Conservation (phyloP, 345 rosid genomes). For the Abelmoschus esculentus region DNA sequence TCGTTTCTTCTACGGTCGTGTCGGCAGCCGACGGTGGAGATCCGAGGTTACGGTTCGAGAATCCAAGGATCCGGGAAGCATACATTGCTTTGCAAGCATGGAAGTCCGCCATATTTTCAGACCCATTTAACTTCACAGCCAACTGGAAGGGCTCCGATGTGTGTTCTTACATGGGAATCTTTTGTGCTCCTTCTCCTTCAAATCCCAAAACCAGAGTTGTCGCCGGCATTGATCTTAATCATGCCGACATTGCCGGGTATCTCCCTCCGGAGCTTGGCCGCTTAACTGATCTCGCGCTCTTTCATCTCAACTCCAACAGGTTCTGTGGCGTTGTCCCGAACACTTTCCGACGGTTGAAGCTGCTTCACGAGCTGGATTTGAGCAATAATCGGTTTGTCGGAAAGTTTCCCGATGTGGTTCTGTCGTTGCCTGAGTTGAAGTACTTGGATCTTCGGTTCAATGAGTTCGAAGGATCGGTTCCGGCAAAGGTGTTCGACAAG, state of each 20-base stretch:
- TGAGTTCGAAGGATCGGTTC: slow-evolving; percentile 20
- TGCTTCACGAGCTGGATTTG: slow-evolving; percentile 44
- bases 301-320: slow-evolving; percentile 71
- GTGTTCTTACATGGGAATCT: not conserved
- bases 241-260: slow-evolving; percentile 43
- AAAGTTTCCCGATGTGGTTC: slow-evolving; percentile 48
- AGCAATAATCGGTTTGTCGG: slow-evolving; percentile 45
- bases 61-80: slow-evolving; percentile 46
- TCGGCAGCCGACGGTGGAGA: slow-evolving; percentile 27
- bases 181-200: not conserved
- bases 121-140: slow-evolving; percentile 10
- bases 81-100: slow-evolving; percentile 69
- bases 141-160: slow-evolving; percentile 1
- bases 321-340: slow-evolving; percentile 59
- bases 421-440: slow-evolving; percentile 50
- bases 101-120: slow-evolving; percentile 57
- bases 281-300: slow-evolving; percentile 56
- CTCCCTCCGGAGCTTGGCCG: slow-evolving; percentile 56
- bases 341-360: slow-evolving; percentile 44
- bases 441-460: slow-evolving; percentile 68
- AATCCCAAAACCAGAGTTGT: not conserved
- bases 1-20: slow-evolving; percentile 23
- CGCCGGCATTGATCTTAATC: slow-evolving; percentile 1
- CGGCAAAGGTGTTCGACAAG: slow-evolving; percentile 27
- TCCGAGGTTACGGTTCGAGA: slow-evolving; percentile 42